Base-by-base conservation (phyloP, 192 early-diverging fungal genomes). In the Endogone sp. region DNA sequence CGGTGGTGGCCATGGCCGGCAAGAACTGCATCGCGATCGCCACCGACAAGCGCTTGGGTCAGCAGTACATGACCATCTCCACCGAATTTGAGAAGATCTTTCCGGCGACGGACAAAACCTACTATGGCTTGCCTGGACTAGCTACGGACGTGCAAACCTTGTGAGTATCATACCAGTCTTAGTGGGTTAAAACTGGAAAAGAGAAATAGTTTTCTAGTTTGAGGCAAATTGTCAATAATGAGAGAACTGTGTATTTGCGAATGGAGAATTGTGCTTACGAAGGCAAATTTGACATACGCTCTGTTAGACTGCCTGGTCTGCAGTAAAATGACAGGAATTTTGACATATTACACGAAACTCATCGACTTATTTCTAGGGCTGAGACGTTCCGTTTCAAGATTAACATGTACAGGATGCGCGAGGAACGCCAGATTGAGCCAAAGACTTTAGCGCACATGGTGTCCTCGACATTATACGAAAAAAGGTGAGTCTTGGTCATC, bases 21-120 rank as follows among this genome's bases (percentile, higher is more conserved):
- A 98, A 99, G 82, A 88, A 93, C 82, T 99, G 98, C 76, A 95
- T 99, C 11, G 98, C 96, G 30, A 98, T 99, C 73, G 98, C 94
- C 0, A 85, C 94, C 22, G 98, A 99, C 80, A 92, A 93, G 62
- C 89, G 96, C 62, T 88, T 99, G 59, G 98, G 98, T 60, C 84
- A 92, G 59, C 94, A 96, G 70, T 90, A 90, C 67, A 85, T 97
- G 86, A 98, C 95, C 16, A 86, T 98, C n/a, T 87, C 90, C 60
- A 98, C 89, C 54, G 88, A 97, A 61, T 99, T 99, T 78, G 85
- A 93, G 81, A 99, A 98, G 84, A 86, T 98, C 62, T 98, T 95
- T 70, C 81, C 84, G 28, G 87, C 92, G 62, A 93, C 89, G 28
- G 94, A 95, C 74, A 90, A 92, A 78, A 80, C 86, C 60, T 96